Base-by-base conservation (phyloP, 179 eudicot genomes). In the Beta corolliflora region DNA sequence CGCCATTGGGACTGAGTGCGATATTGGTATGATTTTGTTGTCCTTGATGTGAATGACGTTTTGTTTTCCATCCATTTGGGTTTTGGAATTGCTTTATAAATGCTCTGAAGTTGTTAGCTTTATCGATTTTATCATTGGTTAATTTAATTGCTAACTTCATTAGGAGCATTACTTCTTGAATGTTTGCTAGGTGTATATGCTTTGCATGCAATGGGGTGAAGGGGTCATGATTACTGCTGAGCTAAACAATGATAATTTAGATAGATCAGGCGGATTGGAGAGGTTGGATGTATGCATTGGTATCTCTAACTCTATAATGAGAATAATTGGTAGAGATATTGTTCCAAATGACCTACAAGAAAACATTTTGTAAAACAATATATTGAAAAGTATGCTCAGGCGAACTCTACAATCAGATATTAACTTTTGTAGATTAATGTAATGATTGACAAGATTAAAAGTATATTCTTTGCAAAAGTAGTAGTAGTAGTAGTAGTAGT, bases 1-100 rank as follows among this genome's bases (percentile, higher is more conserved):
- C 7, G 92, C 98, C 3, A 91, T 95, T 82, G 98, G 98, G 56
- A 93, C 90, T 1, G 98, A 93, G 77, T 95, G 97, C 44, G 98
- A 95, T 87, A 92, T 93, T 44, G 98, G 98, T 95, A 77, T 59
- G 86, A 9, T 60, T 71, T 61, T 69, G 41, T 59, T 21, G 8
- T 56, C 61, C 23, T 73, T 72, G 46, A 56, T 46, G 16, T 29
- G 46, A 41, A 36, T 66, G n/a, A 12, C 29, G 70, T 65, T 65
- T 65, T 11, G 70, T 25, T 65, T 65, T 12, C 70, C 11, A 25
- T 29, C 18, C 6, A 9, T 48, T 12, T 31, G 7, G 9, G 9
- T 12, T 31, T 66, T 66, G 46, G 46, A 36, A 12, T 36, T 66
- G 71, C 45, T 44, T 70, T 31, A 41, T 46, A n/a, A 61, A 5